Conservation (phyloP, 2,329 filamentous ascomycete species). For the Didymella lethalis region DNA sequence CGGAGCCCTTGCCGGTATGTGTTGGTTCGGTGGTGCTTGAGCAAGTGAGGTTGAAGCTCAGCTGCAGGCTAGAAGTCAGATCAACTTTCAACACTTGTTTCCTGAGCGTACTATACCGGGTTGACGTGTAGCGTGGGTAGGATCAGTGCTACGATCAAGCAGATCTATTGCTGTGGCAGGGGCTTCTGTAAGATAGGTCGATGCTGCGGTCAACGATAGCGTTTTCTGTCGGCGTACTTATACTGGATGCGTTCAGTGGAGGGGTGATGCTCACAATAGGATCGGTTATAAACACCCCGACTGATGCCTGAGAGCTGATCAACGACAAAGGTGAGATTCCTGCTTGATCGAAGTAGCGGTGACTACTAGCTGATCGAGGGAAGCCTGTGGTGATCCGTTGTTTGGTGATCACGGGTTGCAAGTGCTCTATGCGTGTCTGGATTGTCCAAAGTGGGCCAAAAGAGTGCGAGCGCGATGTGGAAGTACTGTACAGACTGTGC, state of each 20-base stretch:
- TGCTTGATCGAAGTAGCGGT: constrained; percentile 8
- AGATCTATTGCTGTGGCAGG: neutral
- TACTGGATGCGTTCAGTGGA: neutral
- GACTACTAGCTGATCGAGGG: neutral
- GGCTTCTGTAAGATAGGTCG: neutral
- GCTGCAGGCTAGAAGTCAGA: neutral
- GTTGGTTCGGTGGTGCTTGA: neutral
- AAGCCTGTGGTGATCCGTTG: constrained; percentile 1
- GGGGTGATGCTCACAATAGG: neutral
- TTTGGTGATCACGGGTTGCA: neutral
- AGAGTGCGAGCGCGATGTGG: neutral
- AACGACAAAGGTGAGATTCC: constrained; percentile 12
- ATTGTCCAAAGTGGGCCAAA: neutral
- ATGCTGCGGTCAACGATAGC: neutral
- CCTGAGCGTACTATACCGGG: neutral
- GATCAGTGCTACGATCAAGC: neutral
- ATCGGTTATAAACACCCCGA: neutral
- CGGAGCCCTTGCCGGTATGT: neutral
- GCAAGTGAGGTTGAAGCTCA: neutral
- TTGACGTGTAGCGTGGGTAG: neutral
- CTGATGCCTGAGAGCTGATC: constrained; percentile 14
- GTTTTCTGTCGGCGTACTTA: neutral
- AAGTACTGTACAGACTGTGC: neutral
- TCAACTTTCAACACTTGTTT: neutral
- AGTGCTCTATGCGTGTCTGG: neutral